Base-by-base conservation (phyloP, 1,139 yeast genomes). In the Magnusiomyces tetraspermus region DNA sequence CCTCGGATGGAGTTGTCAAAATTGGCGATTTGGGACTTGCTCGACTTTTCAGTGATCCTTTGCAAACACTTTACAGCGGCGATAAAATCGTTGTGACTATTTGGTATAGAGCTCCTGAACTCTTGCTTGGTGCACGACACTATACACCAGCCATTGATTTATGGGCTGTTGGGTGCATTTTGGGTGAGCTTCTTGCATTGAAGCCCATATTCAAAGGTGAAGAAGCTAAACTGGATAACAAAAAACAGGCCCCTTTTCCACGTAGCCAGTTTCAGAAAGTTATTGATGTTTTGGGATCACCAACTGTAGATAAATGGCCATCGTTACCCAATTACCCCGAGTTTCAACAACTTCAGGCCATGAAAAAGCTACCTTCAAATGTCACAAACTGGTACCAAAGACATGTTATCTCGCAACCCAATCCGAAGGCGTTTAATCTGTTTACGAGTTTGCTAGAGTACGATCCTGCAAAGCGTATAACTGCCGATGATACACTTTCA, bases 81-180 rank as follows among this genome's bases (percentile, higher is more conserved):
- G 98, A 92, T 68, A 92, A 92, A 69, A 97, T 94, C 21, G 98
- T 92, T 52, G 98, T 92, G 10, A 92, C 98, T 0, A 92, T 92
- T 56, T 92, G 98, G 98, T 92, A 92, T 67, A 76, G 98, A 59
- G 97, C 98, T 0, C 97, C 98, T 0, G 98, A 92, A 66, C 72
- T 92, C 46, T 72, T 92, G 42, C 70, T 92, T 41, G 98, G 98
- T 0, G 89, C 96, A 1, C 73, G 96, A 49, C 96, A 92, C 69
- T 92, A 92, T 65, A 85, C 97, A 0, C 96, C 97, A 0, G 92
- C 97, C 0, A 85, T 92, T 46, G 97, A 92, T 68, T 68, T 88
- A 51, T 92, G 98, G 98, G 97, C 98, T 0, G 88, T 89, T 10
- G 98, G 98, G 0, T 92, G 98, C 67, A 92, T 94, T 10, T 75